Base-by-base conservation (phyloP, 2,329 filamentous ascomycete species). In the Davidsoniella australis region DNA sequence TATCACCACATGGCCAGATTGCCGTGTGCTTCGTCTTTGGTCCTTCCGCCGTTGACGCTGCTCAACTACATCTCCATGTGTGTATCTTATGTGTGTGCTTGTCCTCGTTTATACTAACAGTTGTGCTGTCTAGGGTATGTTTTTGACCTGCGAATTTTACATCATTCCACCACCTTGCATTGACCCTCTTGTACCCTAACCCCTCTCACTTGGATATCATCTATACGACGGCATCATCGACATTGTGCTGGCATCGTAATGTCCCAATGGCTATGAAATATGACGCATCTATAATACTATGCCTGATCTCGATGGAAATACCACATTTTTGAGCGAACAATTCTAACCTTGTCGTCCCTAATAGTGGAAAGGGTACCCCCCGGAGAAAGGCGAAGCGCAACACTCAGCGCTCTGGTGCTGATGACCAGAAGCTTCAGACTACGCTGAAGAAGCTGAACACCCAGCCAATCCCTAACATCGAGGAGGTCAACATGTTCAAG, bases 401-500 rank as follows among this genome's bases (percentile, higher is more conserved):
- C 59, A 85, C 93, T 70, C 86, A 86, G 68, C 85, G 80, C 68
- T 84, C 84, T 58, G 86, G 83, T 66, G 86, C 85, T 68, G 91
- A 98, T 67, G 91, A 98, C 82, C 96, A 95, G 85, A 98, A 98
- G 80, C 85, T 98, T 57, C 91, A 98, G 75, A 79, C 82, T 55
- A 74, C 86, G 55, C 78, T 98, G 59, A 98, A 98, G 85, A 98
- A 98, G 83, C 80, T 98, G 68, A 96, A 96, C 72, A 89, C 94
- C 53, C 91, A 98, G 79, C 91, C 91, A 63, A 96, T 98, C 71
- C 88, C 94, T 75, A 86, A 85, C 58, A 98, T 98, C 62, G 91
- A 98, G 80, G 91, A 98, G 76, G 91, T 98, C 68, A 98, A 98
- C 82, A 98, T 98, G 91, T 98, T 98, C 82, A 98, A 98, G 84